Conservation (phyloP, 345 rosid genomes). For the sweet orange (Citrus sinensis) region DVS_A1.0 CM039167.1:13710001-13710500, state of each 20-base stretch:
- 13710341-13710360: neutral
- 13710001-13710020: no score
- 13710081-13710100: no score
- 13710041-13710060: no score
- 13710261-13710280: slow-evolving; percentile 5
- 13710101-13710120: fast-evolving
- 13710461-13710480: neutral
- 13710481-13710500: neutral
- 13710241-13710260: neutral
- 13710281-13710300: neutral
- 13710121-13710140: neutral
- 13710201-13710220: slow-evolving; percentile 24
- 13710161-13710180: neutral
- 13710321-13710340: neutral
- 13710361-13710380: neutral
- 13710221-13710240: neutral
- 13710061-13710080: no score
- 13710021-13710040: no score
- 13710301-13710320: neutral
- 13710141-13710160: slow-evolving; percentile 25
- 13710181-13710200: slow-evolving; percentile 33
- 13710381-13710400: neutral
- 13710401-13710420: no score
- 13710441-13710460: no score
- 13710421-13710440: no score